Conservation (phyloP, 2,329 filamentous ascomycete species). For the Thelonectria rubi region DNA sequence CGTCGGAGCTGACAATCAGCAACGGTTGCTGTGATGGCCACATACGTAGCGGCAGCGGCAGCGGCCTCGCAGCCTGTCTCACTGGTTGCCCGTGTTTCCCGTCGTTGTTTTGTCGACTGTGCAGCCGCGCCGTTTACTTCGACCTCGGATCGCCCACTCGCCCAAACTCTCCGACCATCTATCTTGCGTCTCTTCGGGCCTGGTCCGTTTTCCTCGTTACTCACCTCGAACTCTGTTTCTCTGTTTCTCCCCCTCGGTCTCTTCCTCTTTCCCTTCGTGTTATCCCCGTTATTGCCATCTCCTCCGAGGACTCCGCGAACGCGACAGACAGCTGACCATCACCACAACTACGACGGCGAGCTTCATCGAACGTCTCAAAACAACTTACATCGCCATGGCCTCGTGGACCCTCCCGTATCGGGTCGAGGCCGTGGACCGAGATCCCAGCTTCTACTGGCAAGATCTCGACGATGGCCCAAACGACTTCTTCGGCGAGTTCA, state of each 20-base stretch:
- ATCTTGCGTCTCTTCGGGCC: slow-evolving; percentile 34
- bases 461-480: slow-evolving; percentile 44
- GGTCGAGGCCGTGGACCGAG: slow-evolving; percentile 47
- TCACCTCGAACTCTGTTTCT: slow-evolving; percentile 40
- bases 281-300: slow-evolving; percentile 32
- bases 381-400: slow-evolving; percentile 44
- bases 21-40: slow-evolving; percentile 40
- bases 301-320: slow-evolving; percentile 33
- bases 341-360: slow-evolving; percentile 13
- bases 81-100: slow-evolving; percentile 34
- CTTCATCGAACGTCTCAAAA: slow-evolving; percentile 14
- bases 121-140: slow-evolving; percentile 32
- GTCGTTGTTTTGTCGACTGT: slow-evolving; percentile 30
- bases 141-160: slow-evolving; percentile 27
- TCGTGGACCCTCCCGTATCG: slow-evolving; percentile 50
- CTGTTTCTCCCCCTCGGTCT: slow-evolving; percentile 15
- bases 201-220: slow-evolving; percentile 35
- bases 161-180: slow-evolving; percentile 33
- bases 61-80: slow-evolving; percentile 34
- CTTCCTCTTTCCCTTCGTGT: slow-evolving; percentile 33
- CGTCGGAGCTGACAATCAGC: slow-evolving; percentile 21
- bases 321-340: too few relatives aligned
- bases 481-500: slow-evolving; percentile 51
- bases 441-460: slow-evolving; percentile 49
- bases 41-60: slow-evolving; percentile 40